Base-by-base conservation (phyloP, 2,329 filamentous ascomycete genomes). In the Ambrosiella beaveri region DNA sequence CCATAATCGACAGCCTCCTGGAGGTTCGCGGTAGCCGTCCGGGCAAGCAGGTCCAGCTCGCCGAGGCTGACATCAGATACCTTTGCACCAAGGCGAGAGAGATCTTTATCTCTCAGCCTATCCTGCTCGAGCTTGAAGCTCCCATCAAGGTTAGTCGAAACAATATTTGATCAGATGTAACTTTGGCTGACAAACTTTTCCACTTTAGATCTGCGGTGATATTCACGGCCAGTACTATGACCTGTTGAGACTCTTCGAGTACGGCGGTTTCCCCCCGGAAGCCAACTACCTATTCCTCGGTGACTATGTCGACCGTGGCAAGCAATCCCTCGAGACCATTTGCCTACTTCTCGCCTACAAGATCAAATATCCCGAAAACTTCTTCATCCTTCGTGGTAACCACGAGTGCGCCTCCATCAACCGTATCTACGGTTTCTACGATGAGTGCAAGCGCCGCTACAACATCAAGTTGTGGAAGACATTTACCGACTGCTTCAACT, bases 381-480 rank as follows among this genome's bases (percentile, higher is more conserved):
- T 98, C 76, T 98, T 98, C 78, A 86, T 98, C 64, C 82, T 98
- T 61, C 88, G 93, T 65, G 93, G 93, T 63, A 98, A 98, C 78
- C 93, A 98, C 78, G 93, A 98, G 74, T 97, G 93, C 74, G 93
- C 93, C 61, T 95, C 88, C 57, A 95, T 98, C 78, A 98, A 95
- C 77, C 88, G 93, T 69, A 95, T 97, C 73, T 98, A 98, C 71
- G 93, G 93, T 61, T 98, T 98, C 77, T 98, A 98, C 77, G 93
- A 98, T 69, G 91, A 98, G 74, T 98, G 91, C 84, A 98, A 98
- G 79, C 85, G 93, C 69, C 81, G 91, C 65, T 97, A 95, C 77
- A 98, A 97, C 74, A 95, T 97, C 77, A 97, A 97, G 81, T 80
- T 97, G 62, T 97, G 91, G 91, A 98, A 98, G 81, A 97, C 91